Evolutionary conservation across 306 rosid species (phyloP).

Genomic region (Citrullus amarus): DNA sequence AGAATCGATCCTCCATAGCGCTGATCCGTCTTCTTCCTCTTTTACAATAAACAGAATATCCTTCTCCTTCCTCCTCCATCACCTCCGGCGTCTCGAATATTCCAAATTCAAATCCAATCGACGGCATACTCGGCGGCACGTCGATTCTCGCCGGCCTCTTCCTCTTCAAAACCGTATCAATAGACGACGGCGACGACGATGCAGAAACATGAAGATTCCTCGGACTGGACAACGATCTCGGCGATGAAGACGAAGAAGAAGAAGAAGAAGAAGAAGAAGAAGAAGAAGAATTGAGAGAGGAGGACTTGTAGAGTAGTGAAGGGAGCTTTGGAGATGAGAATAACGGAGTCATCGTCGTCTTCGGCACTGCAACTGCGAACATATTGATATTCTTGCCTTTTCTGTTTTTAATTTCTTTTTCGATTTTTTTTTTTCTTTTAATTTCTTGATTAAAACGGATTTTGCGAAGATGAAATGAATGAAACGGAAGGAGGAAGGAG

Average conservation of each 20-base stretch:
- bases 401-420: neutral
- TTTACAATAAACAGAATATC: conserved; percentile 37
- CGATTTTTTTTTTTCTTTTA: no score
- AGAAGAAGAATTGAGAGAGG: neutral
- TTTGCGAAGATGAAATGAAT: neutral
- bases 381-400: neutral
- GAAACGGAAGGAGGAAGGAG: neutral
- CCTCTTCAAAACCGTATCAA: conserved; percentile 25
- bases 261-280: neutral
- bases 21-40: conserved; percentile 27
- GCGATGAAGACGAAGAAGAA: conserved; percentile 18
- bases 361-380: conserved; percentile 26
- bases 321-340: conserved; percentile 29
- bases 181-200: neutral
- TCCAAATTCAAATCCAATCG: conserved; percentile 9
- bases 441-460: neutral
- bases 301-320: conserved; percentile 15
- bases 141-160: conserved; percentile 34
- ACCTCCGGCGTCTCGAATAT: conserved; percentile 9
- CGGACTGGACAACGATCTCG: conserved; percentile 11
- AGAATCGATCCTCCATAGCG: conserved; percentile 36
- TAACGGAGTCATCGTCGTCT: conserved; percentile 12
- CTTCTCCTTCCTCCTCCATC: conserved; percentile 36
- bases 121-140: conserved; percentile 8
- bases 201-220: conserved; percentile 14